These are phyloP conservation scores for Blastocystis sp. DNA, from an alignment of 352 stramenopile species.

Conservation along the genomic window DNA sequence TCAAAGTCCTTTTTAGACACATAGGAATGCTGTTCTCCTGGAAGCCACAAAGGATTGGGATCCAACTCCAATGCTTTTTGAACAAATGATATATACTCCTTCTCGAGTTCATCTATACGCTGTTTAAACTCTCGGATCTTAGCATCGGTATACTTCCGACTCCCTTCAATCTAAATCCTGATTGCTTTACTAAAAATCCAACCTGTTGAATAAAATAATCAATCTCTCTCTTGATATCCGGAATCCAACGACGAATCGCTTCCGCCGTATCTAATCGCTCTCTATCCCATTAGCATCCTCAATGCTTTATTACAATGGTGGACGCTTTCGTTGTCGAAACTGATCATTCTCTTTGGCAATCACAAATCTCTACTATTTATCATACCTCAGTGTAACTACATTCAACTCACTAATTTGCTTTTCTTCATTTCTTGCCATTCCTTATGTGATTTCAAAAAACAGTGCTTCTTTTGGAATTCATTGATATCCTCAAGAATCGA, in stretches of 20 bases:
- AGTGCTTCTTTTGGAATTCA: not conserved
- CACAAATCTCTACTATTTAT: constrained; percentile 21
- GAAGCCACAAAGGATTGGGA: constrained; percentile 57
- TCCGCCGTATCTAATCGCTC: not conserved
- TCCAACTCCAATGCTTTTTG: constrained; percentile 51
- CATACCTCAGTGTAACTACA: not conserved
- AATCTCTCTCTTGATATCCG: constrained; percentile 40
- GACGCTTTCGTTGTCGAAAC: not conserved
- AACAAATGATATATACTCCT: constrained; percentile 38
- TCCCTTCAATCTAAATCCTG: constrained; percentile 39
- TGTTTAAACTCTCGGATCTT: constrained; percentile 42
- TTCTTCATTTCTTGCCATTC: constrained; percentile 57
- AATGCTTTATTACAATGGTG: not conserved
- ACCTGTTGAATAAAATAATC: constrained; percentile 59
- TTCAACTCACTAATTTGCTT: constrained; percentile 55
- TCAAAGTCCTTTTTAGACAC: constrained; percentile 34
- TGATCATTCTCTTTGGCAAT: constrained; percentile 45
- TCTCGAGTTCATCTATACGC: not conserved
- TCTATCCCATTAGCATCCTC: constrained; percentile 12
- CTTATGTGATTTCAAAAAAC: not conserved
- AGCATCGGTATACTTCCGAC: constrained; percentile 46
- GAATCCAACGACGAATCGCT: constrained; percentile 54
- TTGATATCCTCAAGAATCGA: not conserved
- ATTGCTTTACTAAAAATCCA: not conserved
- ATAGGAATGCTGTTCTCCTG: constrained; percentile 46